Conservation (phyloP, 176 grass and related monocot genomes). For the Carex scoparia region DNA sequence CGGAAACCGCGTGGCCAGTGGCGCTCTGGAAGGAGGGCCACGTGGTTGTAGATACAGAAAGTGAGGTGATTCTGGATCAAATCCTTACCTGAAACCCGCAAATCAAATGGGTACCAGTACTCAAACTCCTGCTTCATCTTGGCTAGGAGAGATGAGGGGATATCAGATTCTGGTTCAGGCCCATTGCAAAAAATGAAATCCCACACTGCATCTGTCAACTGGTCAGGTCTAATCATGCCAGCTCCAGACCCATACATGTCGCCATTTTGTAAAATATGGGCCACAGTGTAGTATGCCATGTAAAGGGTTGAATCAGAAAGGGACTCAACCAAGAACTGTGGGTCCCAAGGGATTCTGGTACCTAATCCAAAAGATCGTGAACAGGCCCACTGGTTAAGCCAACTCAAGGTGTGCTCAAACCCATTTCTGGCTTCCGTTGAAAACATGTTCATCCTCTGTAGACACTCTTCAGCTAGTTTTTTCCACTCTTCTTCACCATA, state of each 20-base stretch:
- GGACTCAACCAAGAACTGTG: constrained; percentile 70
- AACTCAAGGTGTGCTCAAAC: constrained; percentile 67
- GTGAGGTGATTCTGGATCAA: constrained; percentile 79
- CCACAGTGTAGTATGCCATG: constrained; percentile 72
- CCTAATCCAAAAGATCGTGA: constrained; percentile 78
- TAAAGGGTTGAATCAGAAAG: constrained; percentile 85
- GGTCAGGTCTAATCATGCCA: constrained; percentile 39
- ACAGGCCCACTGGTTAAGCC: constrained; percentile 78
- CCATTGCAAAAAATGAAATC: constrained; percentile 62
- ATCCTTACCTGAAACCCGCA: constrained; percentile 79
- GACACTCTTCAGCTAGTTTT: constrained; percentile 47
- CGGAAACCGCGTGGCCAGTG: constrained; percentile 76
- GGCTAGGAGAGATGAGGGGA: constrained; percentile 38
- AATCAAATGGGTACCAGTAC: constrained; percentile 84
- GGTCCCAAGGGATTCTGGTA: constrained; percentile 72
- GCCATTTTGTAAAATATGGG: constrained; percentile 55
- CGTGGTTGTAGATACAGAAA: constrained; percentile 80
- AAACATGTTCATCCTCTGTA: constrained; percentile 60
- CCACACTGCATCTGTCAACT: constrained; percentile 80
- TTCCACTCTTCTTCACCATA: constrained; percentile 84
- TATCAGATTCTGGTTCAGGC: constrained; percentile 39
- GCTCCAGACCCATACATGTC: constrained; percentile 58
- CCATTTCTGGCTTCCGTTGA: constrained; percentile 46
- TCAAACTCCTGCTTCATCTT: constrained; percentile 82
- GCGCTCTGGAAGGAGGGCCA: constrained; percentile 50